Percentiles rank a stretch among this genome's conserved stretches.
These are phyloP conservation scores for Ustilago lituana DNA, from an alignment of 1,284 basidiomycete species.

Conservation along the genomic window DNA sequence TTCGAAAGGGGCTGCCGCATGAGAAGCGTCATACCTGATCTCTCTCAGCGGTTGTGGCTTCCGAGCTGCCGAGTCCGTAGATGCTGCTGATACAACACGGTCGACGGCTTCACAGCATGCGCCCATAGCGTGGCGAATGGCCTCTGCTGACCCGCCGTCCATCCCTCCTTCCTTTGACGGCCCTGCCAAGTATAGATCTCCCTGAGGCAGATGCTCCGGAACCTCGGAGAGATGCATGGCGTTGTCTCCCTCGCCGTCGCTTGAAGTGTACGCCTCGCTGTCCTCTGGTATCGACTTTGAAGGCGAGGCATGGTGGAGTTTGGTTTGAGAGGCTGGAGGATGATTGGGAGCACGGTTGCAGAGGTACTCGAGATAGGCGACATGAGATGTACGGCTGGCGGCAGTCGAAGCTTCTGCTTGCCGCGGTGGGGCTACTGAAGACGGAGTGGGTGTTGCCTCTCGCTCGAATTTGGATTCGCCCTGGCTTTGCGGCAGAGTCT, in stretches of 20 bases:
- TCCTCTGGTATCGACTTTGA: conserved; percentile 16
- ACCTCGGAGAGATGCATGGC: conserved; percentile 58
- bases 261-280: conserved; percentile 44
- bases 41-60: conserved; percentile 8
- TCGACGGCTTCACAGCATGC: conserved; percentile 62
- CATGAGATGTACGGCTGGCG: conserved; percentile 23
- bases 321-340: conserved; percentile 20
- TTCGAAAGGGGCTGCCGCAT: not conserved
- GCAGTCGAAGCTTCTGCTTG: not conserved
- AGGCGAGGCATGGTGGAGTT: conserved; percentile 10
- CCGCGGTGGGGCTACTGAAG: conserved; percentile 2
- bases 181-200: conserved; percentile 63
- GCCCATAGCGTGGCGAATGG: conserved; percentile 61
- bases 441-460: conserved; percentile 23
- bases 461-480: conserved; percentile 7
- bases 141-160: conserved; percentile 60
- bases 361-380: conserved; percentile 40
- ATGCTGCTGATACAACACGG: conserved; percentile 46
- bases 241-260: conserved; percentile 57
- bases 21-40: conserved; percentile 10
- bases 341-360: conserved; percentile 38
- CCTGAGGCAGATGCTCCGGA: conserved; percentile 57
- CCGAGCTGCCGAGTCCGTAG: not conserved
- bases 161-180: conserved; percentile 19
- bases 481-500: not conserved